Percentiles rank a stretch among this genome's conserved stretches.
Evolutionary conservation across 257 asterid genomes (phyloP).

Genomic region (Perilla frutescens): DNA sequence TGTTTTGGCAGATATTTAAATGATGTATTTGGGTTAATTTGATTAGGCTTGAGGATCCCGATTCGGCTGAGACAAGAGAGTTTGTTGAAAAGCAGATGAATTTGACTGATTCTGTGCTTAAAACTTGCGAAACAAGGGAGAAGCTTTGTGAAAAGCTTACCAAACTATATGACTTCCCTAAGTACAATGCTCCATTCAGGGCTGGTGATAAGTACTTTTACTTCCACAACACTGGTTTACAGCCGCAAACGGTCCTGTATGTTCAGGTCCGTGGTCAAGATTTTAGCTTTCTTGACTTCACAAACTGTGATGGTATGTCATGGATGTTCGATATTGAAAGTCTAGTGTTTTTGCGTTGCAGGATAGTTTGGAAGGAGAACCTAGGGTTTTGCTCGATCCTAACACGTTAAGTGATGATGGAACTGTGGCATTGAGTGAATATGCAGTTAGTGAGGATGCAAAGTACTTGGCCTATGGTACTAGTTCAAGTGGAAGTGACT

Average conservation of each 20-base stretch:
- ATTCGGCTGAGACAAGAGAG: conserved; percentile 85
- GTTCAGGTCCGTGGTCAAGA: conserved; percentile 61
- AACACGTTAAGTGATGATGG: conserved; percentile 86
- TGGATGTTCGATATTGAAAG: conserved; percentile 15
- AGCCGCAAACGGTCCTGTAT: conserved; percentile 86
- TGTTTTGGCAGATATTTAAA: background rate
- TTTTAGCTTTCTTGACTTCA: conserved; percentile 1
- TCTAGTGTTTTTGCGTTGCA: conserved; percentile 38
- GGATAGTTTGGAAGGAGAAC: conserved; percentile 79
- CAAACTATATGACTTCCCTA: conserved; percentile 71
- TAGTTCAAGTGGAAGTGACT: conserved; percentile 94
- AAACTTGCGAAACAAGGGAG: conserved; percentile 71
- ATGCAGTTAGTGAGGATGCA: conserved; percentile 82
- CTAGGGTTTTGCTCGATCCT: conserved; percentile 92
- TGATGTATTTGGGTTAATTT: conserved; percentile 34
- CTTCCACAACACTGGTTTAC: conserved; percentile 89
- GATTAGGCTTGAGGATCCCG: conserved; percentile 97
- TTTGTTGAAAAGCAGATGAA: conserved; percentile 76
- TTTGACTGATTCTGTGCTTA: conserved; percentile 76
- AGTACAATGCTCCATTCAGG: conserved; percentile 82
- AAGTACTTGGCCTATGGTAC: conserved; percentile 80
- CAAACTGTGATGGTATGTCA: background rate
- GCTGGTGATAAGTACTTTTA: conserved; percentile 84
- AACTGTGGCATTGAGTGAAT: conserved; percentile 68
- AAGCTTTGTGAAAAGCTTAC: conserved; percentile 73